Percentiles rank a stretch among this genome's conserved stretches.
phyloP scores from a whole-genome alignment of 805 yeast genomes.

The Candida sithepensis region DNA sequence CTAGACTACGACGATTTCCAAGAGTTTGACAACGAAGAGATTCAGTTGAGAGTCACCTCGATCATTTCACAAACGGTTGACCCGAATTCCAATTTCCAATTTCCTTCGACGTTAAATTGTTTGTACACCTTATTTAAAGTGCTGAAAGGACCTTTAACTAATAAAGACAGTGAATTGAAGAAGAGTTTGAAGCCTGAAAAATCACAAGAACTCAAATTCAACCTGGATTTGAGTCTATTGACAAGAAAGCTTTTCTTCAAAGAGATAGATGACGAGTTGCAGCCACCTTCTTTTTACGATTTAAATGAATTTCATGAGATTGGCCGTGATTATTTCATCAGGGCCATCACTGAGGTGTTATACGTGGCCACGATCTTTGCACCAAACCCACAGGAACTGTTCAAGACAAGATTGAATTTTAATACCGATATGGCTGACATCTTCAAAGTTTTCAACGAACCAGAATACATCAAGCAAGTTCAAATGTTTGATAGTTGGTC shows the following conservation, averaged over 20 bases:
- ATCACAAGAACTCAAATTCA: conserved; percentile 47
- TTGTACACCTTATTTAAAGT: conserved; percentile 59
- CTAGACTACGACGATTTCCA: conserved; percentile 44
- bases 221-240: conserved; percentile 53
- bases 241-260: conserved; percentile 44
- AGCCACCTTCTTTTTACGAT: conserved; percentile 28
- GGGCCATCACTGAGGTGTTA: conserved; percentile 53
- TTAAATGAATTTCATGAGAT: conserved; percentile 21
- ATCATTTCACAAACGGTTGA: conserved; percentile 23
- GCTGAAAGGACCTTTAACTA: conserved; percentile 60
- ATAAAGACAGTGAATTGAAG: conserved; percentile 39
- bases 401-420: conserved; percentile 15
- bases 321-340: conserved; percentile 46
- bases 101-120: conserved; percentile 57
- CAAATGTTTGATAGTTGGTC: conserved; percentile 24
- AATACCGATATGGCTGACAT: conserved; percentile 18
- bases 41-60: conserved; percentile 47
- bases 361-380: conserved; percentile 35
- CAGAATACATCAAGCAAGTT: conserved; percentile 19
- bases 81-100: conserved; percentile 10
- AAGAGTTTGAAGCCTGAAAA: conserved; percentile 55
- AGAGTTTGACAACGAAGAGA: conserved; percentile 45
- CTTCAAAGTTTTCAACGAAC: conserved; percentile 23
- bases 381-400: conserved; percentile 18
- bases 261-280: conserved; percentile 26